Conservation (phyloP, 768 basidiomycete species). For the Mycena kentingensis region DNA sequence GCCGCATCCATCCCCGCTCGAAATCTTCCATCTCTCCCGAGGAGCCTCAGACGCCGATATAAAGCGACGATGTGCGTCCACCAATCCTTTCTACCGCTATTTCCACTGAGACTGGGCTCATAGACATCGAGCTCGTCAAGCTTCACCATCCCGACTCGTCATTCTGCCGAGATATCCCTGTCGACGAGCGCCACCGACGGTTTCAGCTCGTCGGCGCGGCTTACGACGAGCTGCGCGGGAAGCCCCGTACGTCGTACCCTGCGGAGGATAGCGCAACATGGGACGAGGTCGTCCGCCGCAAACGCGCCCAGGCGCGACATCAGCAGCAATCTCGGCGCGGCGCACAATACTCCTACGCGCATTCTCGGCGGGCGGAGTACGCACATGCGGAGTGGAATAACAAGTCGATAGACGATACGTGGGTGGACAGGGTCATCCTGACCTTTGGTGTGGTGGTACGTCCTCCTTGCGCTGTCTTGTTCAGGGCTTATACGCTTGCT, state of each 20-base stretch:
- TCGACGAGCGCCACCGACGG: slow-evolving; percentile 39
- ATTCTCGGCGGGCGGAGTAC: slow-evolving; percentile 17
- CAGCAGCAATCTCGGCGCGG: background rate
- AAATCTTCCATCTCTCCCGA: slow-evolving; percentile 51
- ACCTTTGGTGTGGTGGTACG: slow-evolving; percentile 18
- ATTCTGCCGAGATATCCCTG: slow-evolving; percentile 30
- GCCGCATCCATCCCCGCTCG: slow-evolving; percentile 45
- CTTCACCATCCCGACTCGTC: slow-evolving; percentile 54
- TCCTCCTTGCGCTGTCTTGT: background rate
- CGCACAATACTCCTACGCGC: background rate
- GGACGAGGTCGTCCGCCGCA: slow-evolving; percentile 14
- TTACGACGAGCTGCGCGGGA: slow-evolving; percentile 43
- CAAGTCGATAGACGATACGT: slow-evolving; percentile 3
- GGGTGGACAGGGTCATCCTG: slow-evolving; percentile 20
- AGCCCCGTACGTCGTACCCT: background rate
- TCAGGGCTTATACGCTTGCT: background rate
- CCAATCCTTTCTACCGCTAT: background rate
- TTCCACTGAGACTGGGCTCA: background rate
- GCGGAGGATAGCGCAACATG: slow-evolving; percentile 9
- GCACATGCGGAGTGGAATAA: slow-evolving; percentile 15
- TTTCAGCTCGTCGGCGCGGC: slow-evolving; percentile 53
- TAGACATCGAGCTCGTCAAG: slow-evolving; percentile 59
- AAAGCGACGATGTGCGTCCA: slow-evolving; percentile 48
- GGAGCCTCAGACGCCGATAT: slow-evolving; percentile 48
- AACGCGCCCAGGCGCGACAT: slow-evolving; percentile 7